A percentile compares a stretch with the other conserved stretches of the same genome.
These are phyloP conservation scores for Cercis canadensis DNA, from an alignment of 306 rosid genomes.

Conservation along the genomic window DNA sequence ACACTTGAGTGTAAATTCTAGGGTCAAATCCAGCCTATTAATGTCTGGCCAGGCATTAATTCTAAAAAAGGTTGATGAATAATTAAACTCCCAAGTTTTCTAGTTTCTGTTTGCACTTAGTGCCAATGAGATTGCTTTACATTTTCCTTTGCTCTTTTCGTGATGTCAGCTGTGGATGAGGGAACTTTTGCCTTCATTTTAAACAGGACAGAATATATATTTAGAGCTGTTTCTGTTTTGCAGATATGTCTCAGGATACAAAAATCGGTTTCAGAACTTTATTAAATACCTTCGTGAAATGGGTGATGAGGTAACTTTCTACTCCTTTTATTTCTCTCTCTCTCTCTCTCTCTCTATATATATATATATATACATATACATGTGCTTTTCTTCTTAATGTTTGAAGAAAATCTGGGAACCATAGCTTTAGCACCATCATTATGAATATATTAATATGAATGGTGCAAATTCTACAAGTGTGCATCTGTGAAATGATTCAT, in stretches of 20 bases:
- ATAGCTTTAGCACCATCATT: not conserved
- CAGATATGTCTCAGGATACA: conserved; percentile 63
- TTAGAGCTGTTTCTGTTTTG: conserved; percentile 28
- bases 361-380: not conserved
- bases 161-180: conserved; percentile 1
- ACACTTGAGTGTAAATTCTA: conserved; percentile 16
- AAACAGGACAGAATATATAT: not conserved
- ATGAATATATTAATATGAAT: too few species aligned
- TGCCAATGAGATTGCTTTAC: conserved; percentile 10
- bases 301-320: conserved; percentile 60
- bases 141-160: not conserved
- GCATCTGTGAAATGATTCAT: not conserved
- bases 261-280: conserved; percentile 61
- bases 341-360: too few species aligned
- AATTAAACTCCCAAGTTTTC: conserved; percentile 8
- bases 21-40: conserved; percentile 18
- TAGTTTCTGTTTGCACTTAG: conserved; percentile 3
- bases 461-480: not conserved
- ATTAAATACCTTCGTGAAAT: conserved; percentile 59
- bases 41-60: conserved; percentile 9
- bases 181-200: not conserved
- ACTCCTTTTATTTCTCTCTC: conserved; percentile 5
- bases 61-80: conserved; percentile 2
- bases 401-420: not conserved
- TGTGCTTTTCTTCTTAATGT: conserved; percentile 5